A percentile compares a stretch with the other conserved stretches of the same genome.
phyloP scores from a whole-genome alignment of 257 asterid species.

The Fraxinus excelsior region DNA sequence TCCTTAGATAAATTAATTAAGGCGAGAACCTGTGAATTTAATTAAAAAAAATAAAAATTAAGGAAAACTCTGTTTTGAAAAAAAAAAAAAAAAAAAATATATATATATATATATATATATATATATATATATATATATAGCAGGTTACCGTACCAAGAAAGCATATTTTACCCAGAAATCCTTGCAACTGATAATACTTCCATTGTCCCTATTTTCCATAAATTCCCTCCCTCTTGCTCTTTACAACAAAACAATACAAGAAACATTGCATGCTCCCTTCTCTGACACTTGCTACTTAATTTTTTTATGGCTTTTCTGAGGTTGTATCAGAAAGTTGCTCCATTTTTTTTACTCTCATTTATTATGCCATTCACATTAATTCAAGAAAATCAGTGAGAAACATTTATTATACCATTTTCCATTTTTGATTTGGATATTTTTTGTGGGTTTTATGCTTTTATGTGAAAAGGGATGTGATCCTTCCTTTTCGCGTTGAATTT shows the following conservation, averaged over 20 bases:
- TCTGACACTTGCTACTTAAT: conserved; percentile 29
- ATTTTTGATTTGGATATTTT: conserved; percentile 14
- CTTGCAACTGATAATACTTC: conserved; percentile 59
- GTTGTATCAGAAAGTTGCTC: neutral
- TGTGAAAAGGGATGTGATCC: conserved; percentile 52
- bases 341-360: neutral
- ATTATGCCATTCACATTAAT: neutral
- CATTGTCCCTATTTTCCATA: conserved; percentile 55
- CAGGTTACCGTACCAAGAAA: conserved; percentile 31
- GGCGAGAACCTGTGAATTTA: too few species aligned
- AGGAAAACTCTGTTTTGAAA: neutral
- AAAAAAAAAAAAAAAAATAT: too few species aligned
- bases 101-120: conserved; percentile 24
- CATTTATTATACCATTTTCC: neutral
- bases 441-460: conserved; percentile 21
- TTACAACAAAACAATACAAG: conserved; percentile 1
- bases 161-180: conserved; percentile 45
- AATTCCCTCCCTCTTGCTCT: conserved; percentile 39
- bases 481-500: conserved; percentile 65
- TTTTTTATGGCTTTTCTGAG: neutral
- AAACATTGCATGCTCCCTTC: conserved; percentile 27
- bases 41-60: neutral
- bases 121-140: conserved; percentile 22
- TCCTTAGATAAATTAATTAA: too few species aligned
- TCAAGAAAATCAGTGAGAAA: neutral